Conservation (phyloP, 345 rosid species). For the Physaria fendleri region DNA sequence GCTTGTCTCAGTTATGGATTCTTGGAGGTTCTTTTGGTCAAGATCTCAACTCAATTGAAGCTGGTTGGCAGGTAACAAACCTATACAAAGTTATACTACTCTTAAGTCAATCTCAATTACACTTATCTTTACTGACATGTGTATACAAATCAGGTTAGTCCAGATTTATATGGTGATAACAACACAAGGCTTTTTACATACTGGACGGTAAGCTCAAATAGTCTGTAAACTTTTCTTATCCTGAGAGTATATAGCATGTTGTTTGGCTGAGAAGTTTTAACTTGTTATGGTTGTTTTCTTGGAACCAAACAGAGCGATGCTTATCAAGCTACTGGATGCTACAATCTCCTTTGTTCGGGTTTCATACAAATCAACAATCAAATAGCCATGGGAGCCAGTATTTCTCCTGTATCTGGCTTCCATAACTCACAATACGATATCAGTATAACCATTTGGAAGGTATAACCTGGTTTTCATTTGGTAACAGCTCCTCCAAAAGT, state of each 20-base stretch:
- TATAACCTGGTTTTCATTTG: too few species aligned
- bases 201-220: slow-evolving; percentile 55
- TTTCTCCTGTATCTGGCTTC: too few species aligned
- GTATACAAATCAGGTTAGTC: slow-evolving; percentile 45
- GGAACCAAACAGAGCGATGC: slow-evolving; percentile 99
- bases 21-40: slow-evolving; percentile 67
- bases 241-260: not conserved
- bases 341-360: slow-evolving; percentile 94
- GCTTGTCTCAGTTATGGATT: slow-evolving; percentile 71
- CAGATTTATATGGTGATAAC: slow-evolving; percentile 69
- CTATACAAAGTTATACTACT: not conserved
- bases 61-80: slow-evolving; percentile 60
- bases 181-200: slow-evolving; percentile 70
- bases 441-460: too few species aligned
- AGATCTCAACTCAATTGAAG: slow-evolving; percentile 72
- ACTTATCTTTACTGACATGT: not conserved
- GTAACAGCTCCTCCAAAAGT: too few species aligned
- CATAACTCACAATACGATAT: too few species aligned
- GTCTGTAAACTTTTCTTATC: not conserved
- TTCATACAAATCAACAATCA: slow-evolving; percentile 85
- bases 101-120: not conserved
- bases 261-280: not conserved
- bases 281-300: not conserved
- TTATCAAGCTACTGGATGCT: slow-evolving; percentile 97
- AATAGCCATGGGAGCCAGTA: slow-evolving; percentile 98